A percentile compares a stretch with the other conserved stretches of the same genome.
Evolutionary conservation across 169 alveolate species (phyloP).

Genomic region (Besnoitia besnoiti): DNA sequence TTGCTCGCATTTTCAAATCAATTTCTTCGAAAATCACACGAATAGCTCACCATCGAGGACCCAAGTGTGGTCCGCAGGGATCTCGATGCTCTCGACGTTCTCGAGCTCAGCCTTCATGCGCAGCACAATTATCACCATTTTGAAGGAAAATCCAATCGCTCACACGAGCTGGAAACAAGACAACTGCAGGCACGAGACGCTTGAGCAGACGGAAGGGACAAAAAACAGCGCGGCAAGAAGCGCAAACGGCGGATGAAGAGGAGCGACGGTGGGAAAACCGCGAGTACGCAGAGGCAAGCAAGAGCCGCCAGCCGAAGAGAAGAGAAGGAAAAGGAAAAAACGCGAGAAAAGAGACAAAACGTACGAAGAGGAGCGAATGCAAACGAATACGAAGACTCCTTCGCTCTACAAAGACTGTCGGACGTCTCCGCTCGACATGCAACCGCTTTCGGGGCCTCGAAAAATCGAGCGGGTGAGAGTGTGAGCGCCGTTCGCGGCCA

Average conservation of each 20-base stretch:
- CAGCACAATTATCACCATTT: constrained; percentile 64
- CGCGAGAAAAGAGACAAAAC: background rate
- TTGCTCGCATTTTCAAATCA: too few relatives aligned
- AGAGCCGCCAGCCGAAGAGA: background rate
- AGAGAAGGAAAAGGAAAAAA: background rate
- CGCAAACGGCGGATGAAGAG: background rate
- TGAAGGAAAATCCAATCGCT: background rate
- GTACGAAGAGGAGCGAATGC: background rate
- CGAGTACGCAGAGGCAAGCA: background rate
- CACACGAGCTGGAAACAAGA: too few relatives aligned
- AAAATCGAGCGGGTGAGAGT: too few relatives aligned
- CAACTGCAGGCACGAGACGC: background rate
- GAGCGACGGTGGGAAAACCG: background rate
- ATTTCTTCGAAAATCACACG: too few relatives aligned
- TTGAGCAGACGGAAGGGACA: background rate
- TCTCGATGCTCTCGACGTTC: constrained; percentile 46
- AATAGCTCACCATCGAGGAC: constrained; percentile 39
- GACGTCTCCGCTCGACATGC: too few relatives aligned
- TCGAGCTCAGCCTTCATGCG: constrained; percentile 59
- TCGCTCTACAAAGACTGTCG: too few relatives aligned
- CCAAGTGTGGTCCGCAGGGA: constrained; percentile 62
- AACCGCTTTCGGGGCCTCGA: too few relatives aligned
- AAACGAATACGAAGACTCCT: background rate
- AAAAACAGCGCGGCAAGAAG: background rate
- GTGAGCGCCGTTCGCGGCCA: too few relatives aligned